phyloP scores from a whole-genome alignment of 2,329 filamentous ascomycete genomes.

The Graphilbum fragrans region DNA sequence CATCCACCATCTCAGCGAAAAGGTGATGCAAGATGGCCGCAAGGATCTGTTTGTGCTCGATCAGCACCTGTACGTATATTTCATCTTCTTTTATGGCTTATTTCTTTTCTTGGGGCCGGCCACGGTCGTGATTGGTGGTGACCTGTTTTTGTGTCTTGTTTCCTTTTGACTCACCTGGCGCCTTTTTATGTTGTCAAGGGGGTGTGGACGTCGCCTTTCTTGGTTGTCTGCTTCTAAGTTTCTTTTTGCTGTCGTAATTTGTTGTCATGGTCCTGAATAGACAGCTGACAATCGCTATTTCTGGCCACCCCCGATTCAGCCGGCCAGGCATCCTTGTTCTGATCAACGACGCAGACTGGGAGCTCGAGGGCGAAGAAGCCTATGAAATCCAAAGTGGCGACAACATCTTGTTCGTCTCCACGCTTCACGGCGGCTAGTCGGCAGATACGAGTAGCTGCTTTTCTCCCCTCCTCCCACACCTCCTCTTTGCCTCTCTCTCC shows the following conservation, averaged over 20 bases:
- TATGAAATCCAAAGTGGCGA: constrained; percentile 76
- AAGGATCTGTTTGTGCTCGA: constrained; percentile 86
- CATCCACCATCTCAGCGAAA: constrained; percentile 65
- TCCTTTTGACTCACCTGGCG: neutral
- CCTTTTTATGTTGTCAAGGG: neutral
- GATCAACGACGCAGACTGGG: constrained; percentile 98
- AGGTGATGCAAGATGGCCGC: constrained; percentile 73
- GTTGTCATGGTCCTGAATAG: neutral
- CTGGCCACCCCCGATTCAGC: constrained; percentile 31
- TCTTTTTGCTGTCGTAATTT: neutral
- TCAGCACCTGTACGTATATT: constrained; percentile 62
- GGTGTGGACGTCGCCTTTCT: too few species aligned
- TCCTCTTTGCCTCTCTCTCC: neutral
- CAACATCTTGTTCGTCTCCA: constrained; percentile 92
- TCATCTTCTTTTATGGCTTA: neutral
- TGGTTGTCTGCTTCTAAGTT: neutral
- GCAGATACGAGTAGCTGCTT: neutral
- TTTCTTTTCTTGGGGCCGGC: too few species aligned
- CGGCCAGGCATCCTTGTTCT: constrained; percentile 91
- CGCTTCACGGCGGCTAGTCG: constrained; percentile 72
- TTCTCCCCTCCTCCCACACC: neutral
- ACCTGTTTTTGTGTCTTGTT: too few species aligned
- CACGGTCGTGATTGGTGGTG: too few species aligned
- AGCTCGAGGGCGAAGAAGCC: constrained; percentile 85
- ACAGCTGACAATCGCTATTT: neutral